Evolutionary conservation across 73 alveolate species (phyloP).

Genomic region (Tetrahymena thermophila): DNA sequence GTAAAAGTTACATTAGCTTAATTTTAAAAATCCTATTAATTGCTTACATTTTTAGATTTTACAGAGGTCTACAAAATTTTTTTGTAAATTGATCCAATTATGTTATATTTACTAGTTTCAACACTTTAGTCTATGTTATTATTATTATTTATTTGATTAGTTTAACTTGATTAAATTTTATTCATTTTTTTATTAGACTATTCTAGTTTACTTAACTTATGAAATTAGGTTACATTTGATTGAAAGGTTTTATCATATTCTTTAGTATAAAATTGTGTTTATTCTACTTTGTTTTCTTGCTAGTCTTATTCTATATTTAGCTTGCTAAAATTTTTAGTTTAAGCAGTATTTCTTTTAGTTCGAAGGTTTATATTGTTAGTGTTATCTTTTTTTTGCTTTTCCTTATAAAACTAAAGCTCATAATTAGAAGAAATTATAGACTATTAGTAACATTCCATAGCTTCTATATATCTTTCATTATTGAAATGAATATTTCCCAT

Average conservation of each 20-base stretch:
- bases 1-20: too few species aligned
- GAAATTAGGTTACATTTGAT: background rate
- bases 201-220: background rate
- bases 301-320: too few species aligned
- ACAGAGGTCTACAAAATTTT: background rate
- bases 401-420: background rate
- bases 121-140: too few species aligned
- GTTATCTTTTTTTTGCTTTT: background rate
- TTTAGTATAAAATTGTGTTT: background rate
- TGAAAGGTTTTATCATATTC: background rate
- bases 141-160: too few species aligned
- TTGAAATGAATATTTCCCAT: background rate
- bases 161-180: too few species aligned
- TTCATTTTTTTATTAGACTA: background rate
- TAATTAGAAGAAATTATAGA: background rate
- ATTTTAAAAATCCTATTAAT: too few species aligned
- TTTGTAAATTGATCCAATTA: too few species aligned
- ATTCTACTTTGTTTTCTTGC: background rate
- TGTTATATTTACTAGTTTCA: too few species aligned
- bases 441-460: background rate
- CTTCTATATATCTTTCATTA: background rate
- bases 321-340: background rate
- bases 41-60: too few species aligned
- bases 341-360: background rate
- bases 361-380: background rate